These are phyloP conservation scores for Mycosphaerelloides madeirae DNA, from an alignment of 2,329 filamentous ascomycete genomes.

Conservation along the genomic window DNA sequence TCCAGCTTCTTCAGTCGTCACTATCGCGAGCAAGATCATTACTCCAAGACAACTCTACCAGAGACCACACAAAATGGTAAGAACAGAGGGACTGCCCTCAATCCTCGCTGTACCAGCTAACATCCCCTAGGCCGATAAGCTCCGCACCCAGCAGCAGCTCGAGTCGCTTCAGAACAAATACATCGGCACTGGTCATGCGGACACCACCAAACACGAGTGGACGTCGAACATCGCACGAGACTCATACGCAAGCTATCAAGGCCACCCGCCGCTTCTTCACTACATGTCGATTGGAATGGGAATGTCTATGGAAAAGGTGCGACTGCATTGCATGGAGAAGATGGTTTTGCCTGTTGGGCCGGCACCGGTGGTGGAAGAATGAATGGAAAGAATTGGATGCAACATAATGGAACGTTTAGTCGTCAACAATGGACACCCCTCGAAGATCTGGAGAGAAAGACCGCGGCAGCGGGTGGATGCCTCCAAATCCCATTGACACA, in stretches of 20 bases:
- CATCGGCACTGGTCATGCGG: constrained; percentile 90
- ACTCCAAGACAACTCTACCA: neutral
- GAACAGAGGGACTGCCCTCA: neutral
- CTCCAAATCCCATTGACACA: no score
- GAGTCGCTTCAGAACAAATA: constrained; percentile 94
- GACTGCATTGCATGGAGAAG: constrained; percentile 72
- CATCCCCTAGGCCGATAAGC: constrained; percentile 72
- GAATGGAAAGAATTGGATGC: constrained; percentile 2
- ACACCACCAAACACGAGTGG: constrained; percentile 98
- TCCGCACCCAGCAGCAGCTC: constrained; percentile 94
- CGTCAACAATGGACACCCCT: no score
- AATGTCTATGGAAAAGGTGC: constrained; percentile 69
- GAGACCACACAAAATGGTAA: constrained; percentile 3
- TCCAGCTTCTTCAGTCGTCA: no score
- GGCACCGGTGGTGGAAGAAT: constrained; percentile 25
- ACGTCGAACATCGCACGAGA: constrained; percentile 92
- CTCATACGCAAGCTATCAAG: constrained; percentile 81
- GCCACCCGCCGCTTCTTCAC: constrained; percentile 79
- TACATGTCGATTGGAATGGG: constrained; percentile 90
- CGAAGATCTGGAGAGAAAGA: no score
- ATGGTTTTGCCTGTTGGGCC: constrained; percentile 59
- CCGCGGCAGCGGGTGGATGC: no score
- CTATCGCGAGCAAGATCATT: neutral
- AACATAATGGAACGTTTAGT: no score
- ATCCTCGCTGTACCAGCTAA: no score